phyloP scores from a whole-genome alignment of 2,329 filamentous ascomycete species.

The Colletotrichum liaoningense region DNA sequence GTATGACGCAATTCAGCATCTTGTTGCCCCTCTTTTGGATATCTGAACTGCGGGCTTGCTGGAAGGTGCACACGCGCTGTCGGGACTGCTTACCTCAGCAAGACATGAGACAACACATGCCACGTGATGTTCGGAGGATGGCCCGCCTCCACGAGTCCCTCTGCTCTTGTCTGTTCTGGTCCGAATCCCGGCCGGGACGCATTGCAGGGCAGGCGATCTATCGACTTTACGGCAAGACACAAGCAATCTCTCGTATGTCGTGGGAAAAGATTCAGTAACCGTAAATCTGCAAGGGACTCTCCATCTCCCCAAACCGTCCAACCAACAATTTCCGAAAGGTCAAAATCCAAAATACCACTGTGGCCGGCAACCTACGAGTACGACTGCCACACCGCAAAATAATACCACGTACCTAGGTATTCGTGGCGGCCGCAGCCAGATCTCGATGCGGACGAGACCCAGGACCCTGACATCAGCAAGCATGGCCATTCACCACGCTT shows the following conservation, averaged over 20 bases:
- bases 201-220: background rate
- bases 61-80: background rate
- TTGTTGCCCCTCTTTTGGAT: background rate
- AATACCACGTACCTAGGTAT: background rate
- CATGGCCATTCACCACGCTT: slow-evolving; percentile 14
- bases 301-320: background rate
- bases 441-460: slow-evolving; percentile 32
- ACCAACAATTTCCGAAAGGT: background rate
- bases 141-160: background rate
- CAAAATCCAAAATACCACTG: background rate
- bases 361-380: background rate
- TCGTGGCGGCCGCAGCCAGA: slow-evolving; percentile 21
- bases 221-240: background rate
- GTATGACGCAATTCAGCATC: slow-evolving; percentile 27
- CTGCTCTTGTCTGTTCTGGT: background rate
- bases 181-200: background rate
- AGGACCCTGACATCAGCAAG: slow-evolving; percentile 35
- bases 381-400: too few species aligned
- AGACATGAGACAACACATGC: background rate
- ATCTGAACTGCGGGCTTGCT: background rate
- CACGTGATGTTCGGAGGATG: slow-evolving; percentile 22
- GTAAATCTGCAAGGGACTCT: slow-evolving; percentile 5
- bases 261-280: background rate
- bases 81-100: slow-evolving; percentile 22
- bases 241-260: background rate